phyloP scores from a whole-genome alignment of 169 alveolate species.

The Eimeria necatrix region DNA sequence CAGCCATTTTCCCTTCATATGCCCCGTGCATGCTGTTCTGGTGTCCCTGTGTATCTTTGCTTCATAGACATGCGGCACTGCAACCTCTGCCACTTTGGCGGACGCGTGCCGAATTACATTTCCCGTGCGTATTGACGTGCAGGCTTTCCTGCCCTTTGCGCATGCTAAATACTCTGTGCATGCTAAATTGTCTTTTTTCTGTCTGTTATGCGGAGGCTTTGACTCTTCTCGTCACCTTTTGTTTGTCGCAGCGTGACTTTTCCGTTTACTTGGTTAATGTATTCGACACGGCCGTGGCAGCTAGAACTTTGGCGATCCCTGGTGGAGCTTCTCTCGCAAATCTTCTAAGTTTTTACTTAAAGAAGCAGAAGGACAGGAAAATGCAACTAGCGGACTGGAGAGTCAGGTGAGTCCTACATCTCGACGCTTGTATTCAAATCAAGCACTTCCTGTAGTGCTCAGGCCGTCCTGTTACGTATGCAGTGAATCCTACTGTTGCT shows the following conservation, averaged over 20 bases:
- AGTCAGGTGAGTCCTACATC: constrained; percentile 71
- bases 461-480: too few species aligned
- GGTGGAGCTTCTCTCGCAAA: constrained; percentile 90
- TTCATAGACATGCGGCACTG: too few species aligned
- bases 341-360: constrained; percentile 89
- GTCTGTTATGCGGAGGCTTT: not conserved
- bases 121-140: too few species aligned
- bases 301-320: constrained; percentile 90
- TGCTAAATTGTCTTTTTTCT: not conserved
- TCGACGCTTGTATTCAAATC: not conserved
- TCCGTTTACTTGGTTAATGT: constrained; percentile 95
- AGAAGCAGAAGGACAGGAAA: constrained; percentile 92
- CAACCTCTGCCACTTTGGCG: too few species aligned
- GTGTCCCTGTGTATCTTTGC: too few species aligned
- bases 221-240: not conserved
- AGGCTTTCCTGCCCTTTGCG: not conserved
- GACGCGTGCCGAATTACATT: too few species aligned
- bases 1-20: too few species aligned
- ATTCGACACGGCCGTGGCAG: constrained; percentile 97
- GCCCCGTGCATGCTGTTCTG: too few species aligned
- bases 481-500: not conserved
- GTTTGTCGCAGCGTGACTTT: constrained; percentile 92
- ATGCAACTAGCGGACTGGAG: constrained; percentile 97
- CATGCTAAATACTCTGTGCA: not conserved
- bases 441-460: too few species aligned